phyloP scores from a whole-genome alignment of 345 rosid genomes.

The Firmiana major region DNA sequence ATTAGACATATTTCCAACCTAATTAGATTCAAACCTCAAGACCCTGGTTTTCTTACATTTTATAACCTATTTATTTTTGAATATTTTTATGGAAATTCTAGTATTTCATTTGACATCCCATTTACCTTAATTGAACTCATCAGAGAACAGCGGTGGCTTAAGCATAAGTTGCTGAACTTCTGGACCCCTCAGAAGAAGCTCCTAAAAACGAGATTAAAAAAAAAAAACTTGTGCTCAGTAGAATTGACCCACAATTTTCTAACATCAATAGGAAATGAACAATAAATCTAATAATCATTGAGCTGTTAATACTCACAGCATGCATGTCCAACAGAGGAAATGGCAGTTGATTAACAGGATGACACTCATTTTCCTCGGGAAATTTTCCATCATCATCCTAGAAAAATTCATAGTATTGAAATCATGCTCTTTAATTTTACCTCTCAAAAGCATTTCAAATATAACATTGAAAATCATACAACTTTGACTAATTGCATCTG shows the following conservation, averaged over 20 bases:
- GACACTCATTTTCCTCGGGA: not conserved
- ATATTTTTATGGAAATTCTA: not conserved
- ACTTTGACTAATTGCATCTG: not conserved
- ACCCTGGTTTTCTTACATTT: not conserved
- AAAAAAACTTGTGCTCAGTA: not conserved
- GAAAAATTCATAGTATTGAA: not conserved
- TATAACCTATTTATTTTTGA: not conserved
- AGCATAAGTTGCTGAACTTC: slow-evolving; percentile 9
- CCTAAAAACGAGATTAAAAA: not conserved
- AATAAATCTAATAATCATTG: too few relatives aligned
- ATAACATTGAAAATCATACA: not conserved
- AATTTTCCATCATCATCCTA: slow-evolving; percentile 14
- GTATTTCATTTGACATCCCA: not conserved
- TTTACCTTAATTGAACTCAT: slow-evolving; percentile 15
- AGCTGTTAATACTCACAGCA: slow-evolving; percentile 5
- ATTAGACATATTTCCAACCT: not conserved
- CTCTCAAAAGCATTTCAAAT: not conserved
- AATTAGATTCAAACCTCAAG: not conserved
- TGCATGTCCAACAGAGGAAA: slow-evolving; percentile 19
- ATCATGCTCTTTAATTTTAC: not conserved
- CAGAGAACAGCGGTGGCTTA: slow-evolving; percentile 1
- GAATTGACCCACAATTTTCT: not conserved
- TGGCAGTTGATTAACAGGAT: not conserved
- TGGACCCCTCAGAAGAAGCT: not conserved
- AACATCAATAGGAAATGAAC: not conserved